phyloP scores from a whole-genome alignment of 805 yeast genomes.

The Lachancea cidri region DNA sequence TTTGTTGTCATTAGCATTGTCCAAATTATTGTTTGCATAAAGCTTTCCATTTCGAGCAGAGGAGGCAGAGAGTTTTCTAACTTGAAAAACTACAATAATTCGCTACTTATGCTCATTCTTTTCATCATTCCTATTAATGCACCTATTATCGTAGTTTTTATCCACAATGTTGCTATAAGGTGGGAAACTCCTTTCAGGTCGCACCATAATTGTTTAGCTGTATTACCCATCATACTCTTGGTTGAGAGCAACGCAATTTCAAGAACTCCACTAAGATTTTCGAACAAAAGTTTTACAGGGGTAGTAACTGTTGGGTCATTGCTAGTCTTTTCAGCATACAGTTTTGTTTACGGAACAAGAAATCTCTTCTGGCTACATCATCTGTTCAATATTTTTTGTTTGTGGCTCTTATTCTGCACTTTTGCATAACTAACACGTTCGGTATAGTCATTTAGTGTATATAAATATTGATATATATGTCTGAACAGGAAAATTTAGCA shows the following conservation, averaged over 20 bases:
- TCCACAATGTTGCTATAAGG: slow-evolving; percentile 68
- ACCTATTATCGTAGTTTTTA: slow-evolving; percentile 75
- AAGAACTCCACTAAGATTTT: slow-evolving; percentile 36
- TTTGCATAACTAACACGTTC: background rate
- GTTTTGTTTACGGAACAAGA: slow-evolving; percentile 69
- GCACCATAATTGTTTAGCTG: slow-evolving; percentile 76
- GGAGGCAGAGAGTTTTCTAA: slow-evolving; percentile 20
- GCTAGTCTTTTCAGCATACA: slow-evolving; percentile 52
- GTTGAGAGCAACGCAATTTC: slow-evolving; percentile 51
- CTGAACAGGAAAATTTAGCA: too few relatives aligned
- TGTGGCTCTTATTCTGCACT: background rate
- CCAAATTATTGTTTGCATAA: slow-evolving; percentile 51
- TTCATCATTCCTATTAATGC: slow-evolving; percentile 76
- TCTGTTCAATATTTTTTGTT: slow-evolving; percentile 56
- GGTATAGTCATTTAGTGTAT: too few relatives aligned
- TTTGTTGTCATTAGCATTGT: slow-evolving; percentile 54
- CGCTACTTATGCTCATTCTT: slow-evolving; percentile 60
- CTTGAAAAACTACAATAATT: slow-evolving; percentile 53
- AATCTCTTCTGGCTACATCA: slow-evolving; percentile 85
- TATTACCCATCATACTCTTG: slow-evolving; percentile 63
- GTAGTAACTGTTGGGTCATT: slow-evolving; percentile 37
- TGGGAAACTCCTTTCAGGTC: slow-evolving; percentile 86
- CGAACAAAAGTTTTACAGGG: slow-evolving; percentile 23
- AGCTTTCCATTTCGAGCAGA: slow-evolving; percentile 20
- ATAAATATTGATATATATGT: too few relatives aligned